A percentile compares a stretch with the other conserved stretches of the same genome.
phyloP scores from a whole-genome alignment of 2,329 filamentous ascomycete species.

The Phaeophleospora eucalypticola region DNA sequence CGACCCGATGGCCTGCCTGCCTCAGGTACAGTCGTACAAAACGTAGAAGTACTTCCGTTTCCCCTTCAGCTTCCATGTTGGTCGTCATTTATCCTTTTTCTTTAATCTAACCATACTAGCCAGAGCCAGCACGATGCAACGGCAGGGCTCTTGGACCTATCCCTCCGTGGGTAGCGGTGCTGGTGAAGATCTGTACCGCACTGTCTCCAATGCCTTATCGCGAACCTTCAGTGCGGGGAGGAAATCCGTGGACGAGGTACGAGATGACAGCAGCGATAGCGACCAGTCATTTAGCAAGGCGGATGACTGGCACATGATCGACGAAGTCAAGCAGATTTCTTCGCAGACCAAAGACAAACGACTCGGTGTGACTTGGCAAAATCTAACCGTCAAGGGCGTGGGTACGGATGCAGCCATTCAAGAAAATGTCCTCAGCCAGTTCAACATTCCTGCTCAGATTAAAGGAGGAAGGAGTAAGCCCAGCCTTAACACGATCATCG shows the following conservation, averaged over 20 bases:
- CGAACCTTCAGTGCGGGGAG: slow-evolving; percentile 12
- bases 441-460: slow-evolving; percentile 47
- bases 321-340: slow-evolving; percentile 44
- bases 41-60: background rate
- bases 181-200: slow-evolving; percentile 20
- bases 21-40: background rate
- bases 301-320: slow-evolving; percentile 49
- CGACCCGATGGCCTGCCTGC: no score
- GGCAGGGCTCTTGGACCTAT: background rate
- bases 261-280: slow-evolving; percentile 8
- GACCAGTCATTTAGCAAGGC: slow-evolving; percentile 30
- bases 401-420: slow-evolving; percentile 61
- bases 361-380: slow-evolving; percentile 62
- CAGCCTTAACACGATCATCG: slow-evolving; percentile 61
- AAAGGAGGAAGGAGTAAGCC: slow-evolving; percentile 43
- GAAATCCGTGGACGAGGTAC: slow-evolving; percentile 3
- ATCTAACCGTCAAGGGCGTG: slow-evolving; percentile 61
- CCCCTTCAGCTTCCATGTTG: background rate
- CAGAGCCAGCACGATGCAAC: background rate
- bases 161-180: slow-evolving; percentile 15
- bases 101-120: background rate
- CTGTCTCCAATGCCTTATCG: slow-evolving; percentile 16
- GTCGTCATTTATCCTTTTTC: background rate
- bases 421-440: slow-evolving; percentile 52
- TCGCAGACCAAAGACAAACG: slow-evolving; percentile 47